Conservation (phyloP, 208 protist species). For the Acanthamoeba castellanii region DNA sequence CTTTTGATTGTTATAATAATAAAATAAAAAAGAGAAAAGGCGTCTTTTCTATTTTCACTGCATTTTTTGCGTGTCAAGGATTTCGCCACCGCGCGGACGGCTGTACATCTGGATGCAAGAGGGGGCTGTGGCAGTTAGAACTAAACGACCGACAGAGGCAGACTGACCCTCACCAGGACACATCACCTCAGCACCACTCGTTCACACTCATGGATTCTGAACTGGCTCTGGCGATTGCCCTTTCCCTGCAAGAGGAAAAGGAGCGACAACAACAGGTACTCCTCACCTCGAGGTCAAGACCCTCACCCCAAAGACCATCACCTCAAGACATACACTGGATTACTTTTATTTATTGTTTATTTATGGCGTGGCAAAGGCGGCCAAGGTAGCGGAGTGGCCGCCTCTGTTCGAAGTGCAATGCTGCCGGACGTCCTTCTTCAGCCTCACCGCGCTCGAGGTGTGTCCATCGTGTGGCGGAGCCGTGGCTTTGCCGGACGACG, state of each 20-base stretch:
- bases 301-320: too few relatives aligned
- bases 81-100: too few relatives aligned
- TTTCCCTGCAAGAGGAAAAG: background rate
- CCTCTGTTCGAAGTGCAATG: background rate
- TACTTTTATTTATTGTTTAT: too few relatives aligned
- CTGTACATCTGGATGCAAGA: too few relatives aligned
- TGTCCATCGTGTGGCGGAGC: background rate
- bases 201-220: background rate
- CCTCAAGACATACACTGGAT: background rate
- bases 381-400: background rate
- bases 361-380: too few relatives aligned
- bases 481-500: background rate
- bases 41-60: background rate
- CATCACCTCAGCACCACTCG: too few relatives aligned
- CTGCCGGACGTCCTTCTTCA: background rate
- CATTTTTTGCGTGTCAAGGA: too few relatives aligned
- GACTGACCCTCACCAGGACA: too few relatives aligned
- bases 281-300: background rate
- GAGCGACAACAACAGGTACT: background rate
- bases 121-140: too few relatives aligned
- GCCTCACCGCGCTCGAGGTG: background rate
- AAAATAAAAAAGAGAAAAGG: too few relatives aligned
- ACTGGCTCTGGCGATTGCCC: background rate
- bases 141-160: too few relatives aligned
- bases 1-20: too few relatives aligned